A percentile compares a stretch with the other conserved stretches of the same genome.
These are phyloP conservation scores for Posidonia australis DNA, from an alignment of 106 monocot species.

Conservation along the genomic window DNA sequence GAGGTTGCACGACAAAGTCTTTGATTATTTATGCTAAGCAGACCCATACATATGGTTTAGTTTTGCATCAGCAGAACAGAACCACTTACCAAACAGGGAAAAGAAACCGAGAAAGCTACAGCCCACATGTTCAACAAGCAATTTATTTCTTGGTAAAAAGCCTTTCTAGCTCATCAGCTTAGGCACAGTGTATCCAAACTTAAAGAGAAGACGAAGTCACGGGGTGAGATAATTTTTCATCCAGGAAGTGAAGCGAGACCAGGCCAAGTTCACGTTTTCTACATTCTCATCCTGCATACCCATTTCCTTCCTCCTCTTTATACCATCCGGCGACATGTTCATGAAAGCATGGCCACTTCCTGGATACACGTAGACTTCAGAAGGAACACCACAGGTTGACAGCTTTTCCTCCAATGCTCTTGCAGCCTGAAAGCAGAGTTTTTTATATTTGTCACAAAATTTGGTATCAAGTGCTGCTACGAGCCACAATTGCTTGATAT, in stretches of 20 bases:
- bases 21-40: too few relatives aligned
- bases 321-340: slow-evolving; percentile 63
- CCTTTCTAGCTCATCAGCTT: neutral
- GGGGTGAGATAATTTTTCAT: slow-evolving; percentile 46
- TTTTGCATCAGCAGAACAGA: too few relatives aligned
- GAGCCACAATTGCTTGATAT: too few relatives aligned
- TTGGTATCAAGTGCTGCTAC: too few relatives aligned
- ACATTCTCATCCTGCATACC: slow-evolving; percentile 56
- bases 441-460: neutral
- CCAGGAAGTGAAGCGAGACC: slow-evolving; percentile 86
- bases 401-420: slow-evolving; percentile 73
- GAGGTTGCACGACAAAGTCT: too few relatives aligned
- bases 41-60: too few relatives aligned
- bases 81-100: neutral
- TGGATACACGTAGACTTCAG: slow-evolving; percentile 70
- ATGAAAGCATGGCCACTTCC: slow-evolving; percentile 74
- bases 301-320: slow-evolving; percentile 78
- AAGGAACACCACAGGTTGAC: slow-evolving; percentile 49
- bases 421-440: slow-evolving; percentile 42
- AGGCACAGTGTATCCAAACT: neutral
- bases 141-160: too few relatives aligned
- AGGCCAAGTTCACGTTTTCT: slow-evolving; percentile 52
- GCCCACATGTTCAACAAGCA: too few relatives aligned
- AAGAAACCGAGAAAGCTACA: too few relatives aligned
- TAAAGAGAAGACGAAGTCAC: neutral